Conservation (phyloP, 768 basidiomycete genomes). For the Hericium rajendrae region DNA sequence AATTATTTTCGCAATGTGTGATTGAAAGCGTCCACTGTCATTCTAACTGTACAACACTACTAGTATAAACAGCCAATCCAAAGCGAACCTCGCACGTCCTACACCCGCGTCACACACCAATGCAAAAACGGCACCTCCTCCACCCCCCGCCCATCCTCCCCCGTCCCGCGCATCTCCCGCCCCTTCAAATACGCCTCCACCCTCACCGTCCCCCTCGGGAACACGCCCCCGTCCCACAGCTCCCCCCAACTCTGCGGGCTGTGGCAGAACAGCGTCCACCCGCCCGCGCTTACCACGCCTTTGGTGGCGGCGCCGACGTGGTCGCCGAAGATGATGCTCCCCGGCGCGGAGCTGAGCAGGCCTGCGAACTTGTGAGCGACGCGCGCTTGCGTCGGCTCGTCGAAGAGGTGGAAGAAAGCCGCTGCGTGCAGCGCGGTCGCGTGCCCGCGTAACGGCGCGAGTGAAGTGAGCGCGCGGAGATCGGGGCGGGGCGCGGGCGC, state of each 20-base stretch:
- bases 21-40: no score
- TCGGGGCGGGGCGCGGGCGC: conserved; percentile 3
- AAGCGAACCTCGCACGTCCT: no score
- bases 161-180: not conserved
- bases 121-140: not conserved
- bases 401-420: conserved; percentile 41
- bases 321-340: conserved; percentile 37
- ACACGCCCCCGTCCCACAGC: conserved; percentile 29
- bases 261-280: conserved; percentile 21
- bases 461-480: conserved; percentile 24
- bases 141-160: not conserved
- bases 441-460: conserved; percentile 35
- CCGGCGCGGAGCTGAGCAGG: conserved; percentile 32
- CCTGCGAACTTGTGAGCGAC: conserved; percentile 31
- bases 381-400: conserved; percentile 24
- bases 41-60: no score
- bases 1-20: no score
- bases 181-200: conserved; percentile 12
- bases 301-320: conserved; percentile 27
- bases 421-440: conserved; percentile 40
- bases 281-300: conserved; percentile 13
- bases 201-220: conserved; percentile 25
- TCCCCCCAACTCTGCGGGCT: conserved; percentile 25
- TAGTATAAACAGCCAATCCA: no score
- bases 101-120: not conserved